Percentiles rank a stretch among this genome's conserved stretches.
Evolutionary conservation across 805 yeast genomes (phyloP).

Genomic region (Yamadazyma kitorensis): DNA sequence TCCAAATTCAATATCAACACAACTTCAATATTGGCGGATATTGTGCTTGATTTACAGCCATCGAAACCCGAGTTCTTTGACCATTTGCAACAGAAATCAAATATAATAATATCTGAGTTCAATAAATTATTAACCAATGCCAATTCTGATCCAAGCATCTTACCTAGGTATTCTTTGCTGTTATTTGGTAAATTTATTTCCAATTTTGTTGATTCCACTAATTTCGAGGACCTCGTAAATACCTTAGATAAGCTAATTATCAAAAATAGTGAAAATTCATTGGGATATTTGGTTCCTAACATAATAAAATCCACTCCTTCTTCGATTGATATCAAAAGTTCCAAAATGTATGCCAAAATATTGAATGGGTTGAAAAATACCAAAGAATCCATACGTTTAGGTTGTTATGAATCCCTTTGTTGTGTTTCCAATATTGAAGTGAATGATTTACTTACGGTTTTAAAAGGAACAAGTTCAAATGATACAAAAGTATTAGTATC

Average conservation of each 20-base stretch:
- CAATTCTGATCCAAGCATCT: background rate
- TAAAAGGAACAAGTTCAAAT: constrained; percentile 54
- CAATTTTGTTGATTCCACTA: constrained; percentile 33
- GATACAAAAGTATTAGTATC: constrained; percentile 64
- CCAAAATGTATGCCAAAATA: constrained; percentile 27
- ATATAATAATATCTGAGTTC: constrained; percentile 1
- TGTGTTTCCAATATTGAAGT: constrained; percentile 14
- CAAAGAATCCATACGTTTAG: constrained; percentile 59
- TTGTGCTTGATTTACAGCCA: constrained; percentile 14
- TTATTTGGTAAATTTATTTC: constrained; percentile 44
- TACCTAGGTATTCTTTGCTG: constrained; percentile 16
- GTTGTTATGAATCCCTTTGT: constrained; percentile 35
- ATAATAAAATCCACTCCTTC: constrained; percentile 31
- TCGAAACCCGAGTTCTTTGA: constrained; percentile 10
- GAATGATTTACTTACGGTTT: constrained; percentile 44
- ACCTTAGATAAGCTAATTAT: constrained; percentile 12
- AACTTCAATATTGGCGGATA: constrained; percentile 9
- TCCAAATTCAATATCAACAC: constrained; percentile 6
- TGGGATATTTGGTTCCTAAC: constrained; percentile 52
- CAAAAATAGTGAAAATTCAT: constrained; percentile 32
- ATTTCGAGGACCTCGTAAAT: constrained; percentile 1
- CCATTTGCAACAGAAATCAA: constrained; percentile 2
- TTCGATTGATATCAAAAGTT: constrained; percentile 17
- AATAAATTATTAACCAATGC: constrained; percentile 7
- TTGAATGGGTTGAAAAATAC: constrained; percentile 56